These are phyloP conservation scores for Podila epigama DNA, from an alignment of 192 early-diverging fungal species.

Conservation along the genomic window DNA sequence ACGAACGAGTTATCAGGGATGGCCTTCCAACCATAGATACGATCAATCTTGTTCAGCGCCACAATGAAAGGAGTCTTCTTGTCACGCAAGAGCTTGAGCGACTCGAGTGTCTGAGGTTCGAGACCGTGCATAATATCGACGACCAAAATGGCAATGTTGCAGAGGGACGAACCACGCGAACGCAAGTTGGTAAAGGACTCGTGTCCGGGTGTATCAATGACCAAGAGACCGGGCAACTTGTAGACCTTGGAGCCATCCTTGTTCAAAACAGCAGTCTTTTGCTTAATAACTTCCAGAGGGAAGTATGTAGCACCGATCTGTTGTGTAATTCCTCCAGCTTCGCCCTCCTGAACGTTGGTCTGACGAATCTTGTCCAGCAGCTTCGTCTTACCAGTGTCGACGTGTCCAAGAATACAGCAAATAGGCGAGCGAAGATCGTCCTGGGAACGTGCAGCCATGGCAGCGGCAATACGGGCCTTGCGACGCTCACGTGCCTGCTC, in stretches of 20 bases:
- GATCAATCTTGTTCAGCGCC: constrained; percentile 98
- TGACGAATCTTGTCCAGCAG: constrained; percentile 98
- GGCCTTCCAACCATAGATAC: constrained; percentile 93
- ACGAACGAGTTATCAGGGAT: constrained; percentile 82
- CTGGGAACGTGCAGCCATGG: constrained; percentile 83
- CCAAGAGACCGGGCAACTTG: constrained; percentile 91
- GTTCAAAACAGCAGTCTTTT: constrained; percentile 87
- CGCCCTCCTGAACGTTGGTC: constrained; percentile 99
- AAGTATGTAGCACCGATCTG: constrained; percentile 99
- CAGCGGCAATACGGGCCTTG: constrained; percentile 72
- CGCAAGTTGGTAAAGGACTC: constrained; percentile 98
- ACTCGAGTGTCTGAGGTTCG: constrained; percentile 98
- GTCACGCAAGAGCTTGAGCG: constrained; percentile 87
- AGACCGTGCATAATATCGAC: constrained; percentile 99
- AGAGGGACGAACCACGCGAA: constrained; percentile 94
- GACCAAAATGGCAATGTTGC: constrained; percentile 99
- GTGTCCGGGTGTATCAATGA: constrained; percentile 99
- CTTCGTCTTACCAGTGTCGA: constrained; percentile 95
- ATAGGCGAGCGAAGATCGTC: constrained; percentile 97
- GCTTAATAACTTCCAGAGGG: constrained; percentile 92
- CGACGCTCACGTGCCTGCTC: constrained; percentile 82
- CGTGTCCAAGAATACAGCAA: constrained; percentile 98
- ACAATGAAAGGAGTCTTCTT: constrained; percentile 98
- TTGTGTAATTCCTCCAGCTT: constrained; percentile 99
- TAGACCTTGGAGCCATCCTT: constrained; percentile 60